Evolutionary conservation across 768 basidiomycete species (phyloP).

Genomic region (Leccinellum luteum): DNA sequence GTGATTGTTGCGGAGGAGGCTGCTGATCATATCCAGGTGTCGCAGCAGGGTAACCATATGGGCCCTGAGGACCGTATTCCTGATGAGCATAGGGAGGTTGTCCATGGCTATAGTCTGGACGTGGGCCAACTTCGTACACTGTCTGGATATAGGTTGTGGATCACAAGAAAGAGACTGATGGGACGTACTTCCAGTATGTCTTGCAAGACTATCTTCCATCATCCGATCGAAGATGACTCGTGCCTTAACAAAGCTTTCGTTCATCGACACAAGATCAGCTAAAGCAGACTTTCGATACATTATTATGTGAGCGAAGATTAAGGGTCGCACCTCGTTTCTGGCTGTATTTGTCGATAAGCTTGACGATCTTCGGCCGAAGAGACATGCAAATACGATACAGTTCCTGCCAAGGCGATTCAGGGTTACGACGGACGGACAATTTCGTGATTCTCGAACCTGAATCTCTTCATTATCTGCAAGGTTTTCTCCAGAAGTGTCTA

Average conservation of each 20-base stretch:
- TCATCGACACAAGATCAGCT: conserved; percentile 95
- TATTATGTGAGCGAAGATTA: not conserved
- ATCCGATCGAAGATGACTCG: conserved; percentile 88
- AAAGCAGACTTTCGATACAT: not conserved
- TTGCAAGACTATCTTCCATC: conserved; percentile 87
- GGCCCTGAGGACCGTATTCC: conserved; percentile 36
- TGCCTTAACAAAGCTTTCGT: conserved; percentile 88
- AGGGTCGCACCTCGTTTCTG: conserved; percentile 69
- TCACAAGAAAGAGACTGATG: not conserved
- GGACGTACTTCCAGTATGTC: conserved; percentile 60
- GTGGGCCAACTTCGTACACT: conserved; percentile 53
- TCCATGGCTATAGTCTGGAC: conserved; percentile 27
- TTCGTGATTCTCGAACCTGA: conserved; percentile 45
- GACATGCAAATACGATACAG: conserved; percentile 88
- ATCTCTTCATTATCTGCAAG: conserved; percentile 92
- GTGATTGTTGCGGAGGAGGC: conserved; percentile 32
- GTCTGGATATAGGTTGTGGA: conserved; percentile 6
- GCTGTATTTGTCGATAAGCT: conserved; percentile 94
- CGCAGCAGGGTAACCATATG: conserved; percentile 45
- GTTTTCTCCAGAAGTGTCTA: conserved; percentile 78
- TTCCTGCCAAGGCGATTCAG: conserved; percentile 49
- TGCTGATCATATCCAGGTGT: conserved; percentile 42
- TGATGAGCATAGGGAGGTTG: conserved; percentile 28
- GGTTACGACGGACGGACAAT: conserved; percentile 2
- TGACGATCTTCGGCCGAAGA: conserved; percentile 91